Base-by-base conservation (phyloP, 2,329 filamentous ascomycete species). In the Didymella keratinophila region DNA sequence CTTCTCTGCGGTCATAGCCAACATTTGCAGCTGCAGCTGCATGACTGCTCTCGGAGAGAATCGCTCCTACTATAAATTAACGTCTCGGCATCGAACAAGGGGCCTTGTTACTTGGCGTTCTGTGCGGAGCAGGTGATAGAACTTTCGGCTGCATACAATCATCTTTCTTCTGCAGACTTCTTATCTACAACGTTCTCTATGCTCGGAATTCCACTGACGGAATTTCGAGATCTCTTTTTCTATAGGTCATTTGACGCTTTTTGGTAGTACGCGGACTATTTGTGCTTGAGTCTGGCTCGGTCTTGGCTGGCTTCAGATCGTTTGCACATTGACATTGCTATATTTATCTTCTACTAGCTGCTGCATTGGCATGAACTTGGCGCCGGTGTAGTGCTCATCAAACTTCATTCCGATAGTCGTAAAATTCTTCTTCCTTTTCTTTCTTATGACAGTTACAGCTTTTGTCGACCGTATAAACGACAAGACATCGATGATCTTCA, bases 351-450 rank as follows among this genome's bases (percentile, higher is more conserved):
- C n/a, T 7, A 49, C 52, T 4, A 43, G n/a, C 16, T 39, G 28
- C 37, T 18, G 20, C 21, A 49, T 39, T 7, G 27, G 20, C 37
- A 49, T 30, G 16, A 44, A 44, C 11, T n/a, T 44, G 20, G 45
- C 30, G 4, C 52, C 52, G 1, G 28, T 28, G 16, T 49, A 56
- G 21, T 44, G 52, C 52, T 56, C 52, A 37, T 56, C 52, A n/a
- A 56, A 49, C 37, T 25, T 23, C 21, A 49, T 5, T 8, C 36
- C 28, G 6, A 49, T 10, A 1, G 25, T 48, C 2, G 43, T 54
- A 11, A 34, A 42, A 7, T 53, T 34, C 14, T 6, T 47, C 2
- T 21, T 18, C 0, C 25, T 39, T 7, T 12, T 45, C 18, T 34
- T 44, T 8, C 34, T 53, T 28, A 53, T 41, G 3, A 46, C 14